A percentile compares a stretch with the other conserved stretches of the same genome.
phyloP scores from a whole-genome alignment of 1,284 basidiomycete species.

The Taiwanofungus camphoratus region DNA sequence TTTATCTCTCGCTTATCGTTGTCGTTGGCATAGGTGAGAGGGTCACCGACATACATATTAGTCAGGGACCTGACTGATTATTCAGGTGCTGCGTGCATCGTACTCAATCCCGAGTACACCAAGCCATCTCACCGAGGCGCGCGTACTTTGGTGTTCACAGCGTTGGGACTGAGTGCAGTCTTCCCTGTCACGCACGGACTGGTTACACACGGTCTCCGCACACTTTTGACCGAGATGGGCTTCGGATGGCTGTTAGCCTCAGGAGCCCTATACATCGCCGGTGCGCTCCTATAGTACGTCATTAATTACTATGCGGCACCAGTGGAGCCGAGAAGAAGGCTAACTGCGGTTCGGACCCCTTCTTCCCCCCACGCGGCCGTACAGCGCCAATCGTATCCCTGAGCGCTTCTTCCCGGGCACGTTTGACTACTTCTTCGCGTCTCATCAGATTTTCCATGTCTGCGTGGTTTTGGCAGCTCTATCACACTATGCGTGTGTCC shows the following conservation, averaged over 20 bases:
- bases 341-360: constrained; percentile 1
- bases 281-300: constrained; percentile 80
- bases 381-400: constrained; percentile 77
- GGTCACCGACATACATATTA: constrained; percentile 18
- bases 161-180: constrained; percentile 70
- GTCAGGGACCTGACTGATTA: background rate
- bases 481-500: constrained; percentile 63
- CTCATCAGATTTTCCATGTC: constrained; percentile 86
- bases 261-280: constrained; percentile 68
- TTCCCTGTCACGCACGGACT: constrained; percentile 70
- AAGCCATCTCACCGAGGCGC: constrained; percentile 73
- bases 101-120: constrained; percentile 75
- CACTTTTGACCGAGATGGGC: constrained; percentile 58
- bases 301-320: constrained; percentile 2
- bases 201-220: constrained; percentile 49
- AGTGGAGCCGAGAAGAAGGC: constrained; percentile 6
- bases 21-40: constrained; percentile 57
- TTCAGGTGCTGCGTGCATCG: constrained; percentile 71
- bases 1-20: constrained; percentile 53
- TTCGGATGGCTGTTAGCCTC: constrained; percentile 63
- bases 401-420: constrained; percentile 73
- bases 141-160: constrained; percentile 78
- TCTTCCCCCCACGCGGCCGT: constrained; percentile 6
- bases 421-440: constrained; percentile 78
- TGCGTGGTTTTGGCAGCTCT: constrained; percentile 77